Evolutionary conservation across 371 early-diverging fungal genomes (phyloP).

Genomic region (Actinomortierella ambigua): DNA sequence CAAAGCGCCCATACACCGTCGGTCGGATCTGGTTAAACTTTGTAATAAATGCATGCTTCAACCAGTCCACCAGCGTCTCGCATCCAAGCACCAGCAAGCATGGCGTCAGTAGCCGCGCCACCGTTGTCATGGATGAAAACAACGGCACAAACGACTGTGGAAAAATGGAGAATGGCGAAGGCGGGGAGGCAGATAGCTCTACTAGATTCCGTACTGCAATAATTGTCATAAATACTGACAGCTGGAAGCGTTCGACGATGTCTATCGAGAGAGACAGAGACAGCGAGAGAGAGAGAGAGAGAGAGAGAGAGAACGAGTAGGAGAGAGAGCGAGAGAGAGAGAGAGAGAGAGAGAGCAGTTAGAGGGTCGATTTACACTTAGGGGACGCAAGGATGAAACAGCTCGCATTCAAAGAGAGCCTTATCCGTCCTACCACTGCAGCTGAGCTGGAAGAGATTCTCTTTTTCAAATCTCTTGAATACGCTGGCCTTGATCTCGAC

Average conservation of each 20-base stretch:
- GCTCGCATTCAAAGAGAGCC: background rate
- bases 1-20: constrained; percentile 83
- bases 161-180: constrained; percentile 60
- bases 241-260: constrained; percentile 95
- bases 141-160: constrained; percentile 68
- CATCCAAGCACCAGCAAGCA: constrained; percentile 84
- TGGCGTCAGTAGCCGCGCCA: constrained; percentile 76
- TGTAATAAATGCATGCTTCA: constrained; percentile 97
- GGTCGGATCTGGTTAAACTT: constrained; percentile 96
- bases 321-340: too few relatives aligned
- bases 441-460: constrained; percentile 92
- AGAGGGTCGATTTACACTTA: background rate
- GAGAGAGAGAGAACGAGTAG: too few relatives aligned
- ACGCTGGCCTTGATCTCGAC: constrained; percentile 97
- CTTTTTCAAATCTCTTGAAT: constrained; percentile 95
- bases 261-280: constrained; percentile 54
- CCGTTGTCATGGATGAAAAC: constrained; percentile 64
- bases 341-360: background rate
- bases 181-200: constrained; percentile 80
- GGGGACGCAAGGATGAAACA: background rate
- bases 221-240: constrained; percentile 82
- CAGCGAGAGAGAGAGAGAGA: too few relatives aligned
- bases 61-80: constrained; percentile 95
- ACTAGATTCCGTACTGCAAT: constrained; percentile 89
- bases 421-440: constrained; percentile 89